Evolutionary conservation across 1,284 basidiomycete genomes (phyloP), one percentile per base, ranked within the genome.

Genomic region (Xerocomus nothofagi): DNA sequence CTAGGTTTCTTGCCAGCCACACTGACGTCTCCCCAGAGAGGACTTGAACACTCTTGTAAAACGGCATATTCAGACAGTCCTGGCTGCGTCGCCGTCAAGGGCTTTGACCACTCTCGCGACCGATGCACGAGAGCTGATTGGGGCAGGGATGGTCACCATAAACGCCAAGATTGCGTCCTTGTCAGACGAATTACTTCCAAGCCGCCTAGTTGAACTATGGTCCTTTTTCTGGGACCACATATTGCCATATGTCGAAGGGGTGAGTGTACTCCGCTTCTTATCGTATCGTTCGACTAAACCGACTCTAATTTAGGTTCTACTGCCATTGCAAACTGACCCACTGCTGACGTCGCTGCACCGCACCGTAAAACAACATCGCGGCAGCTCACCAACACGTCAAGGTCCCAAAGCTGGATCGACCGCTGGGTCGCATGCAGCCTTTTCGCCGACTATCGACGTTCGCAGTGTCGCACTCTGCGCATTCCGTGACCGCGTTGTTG

Each of bases 181-280:
- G 23, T 86, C 87, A 26, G 91, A 93, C 39, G 81, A 86, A 39
- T 80, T 84, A 57, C 77, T 98, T 5, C 72, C 95, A 15, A 74
- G 75, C 1, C 78, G 91, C 9, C 76, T 96, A 10, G 90, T 93
- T 1, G 92, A 96, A 57, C 78, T 91, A 14, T 98, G 95, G 95
- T 81, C 79, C 6, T 95, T 96, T 74, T 98, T 97, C 73, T 97
- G 93, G 86, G 88, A 91, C 56, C 87, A 92, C 54, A 85, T 98
- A 18, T 73, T 98, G 1, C 93, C 94, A 1, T 95, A 93, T 64
- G 74, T 93, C 34, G 91, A 94, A 76, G 88, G 88, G 45, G 89
- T 90, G 61, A 63, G 84, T 75, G 15, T 50, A 33, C 18, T 34
- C 33, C 2, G 15, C 39, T 32, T 18, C 7, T 20, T 18, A 23